Evolutionary conservation across 2,329 filamentous ascomycete species (phyloP), one percentile per base, ranked within the genome.

Genomic region (Talaromyces funiculosus): DNA sequence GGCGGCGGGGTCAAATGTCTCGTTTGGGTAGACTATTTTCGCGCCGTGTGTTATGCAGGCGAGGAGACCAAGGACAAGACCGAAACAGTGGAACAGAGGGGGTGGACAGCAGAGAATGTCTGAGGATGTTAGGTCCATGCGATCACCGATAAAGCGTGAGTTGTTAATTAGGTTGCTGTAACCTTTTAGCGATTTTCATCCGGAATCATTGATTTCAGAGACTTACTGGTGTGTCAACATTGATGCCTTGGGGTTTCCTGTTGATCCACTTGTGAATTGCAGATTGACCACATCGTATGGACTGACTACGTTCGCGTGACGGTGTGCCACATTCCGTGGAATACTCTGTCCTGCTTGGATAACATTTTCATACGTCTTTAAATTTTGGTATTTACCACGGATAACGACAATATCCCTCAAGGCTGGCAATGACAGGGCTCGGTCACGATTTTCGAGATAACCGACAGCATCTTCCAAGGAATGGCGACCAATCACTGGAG

Each of bases 81-180:
- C 90, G 69, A 93, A 93, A 77, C 89, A 93, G 77, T 94, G 90
- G 79, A 94, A 94, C 3, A 94, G 81, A 0, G 90, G 90, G 0
- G 90, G 90, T 3, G 90, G 90, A 71, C 90, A 94, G 78, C 90
- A 93, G 10, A 94, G 80, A 7, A 87, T 78, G 68, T 92, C 89
- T 49, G 80, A 77, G 2, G 83, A 75, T 0, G 84, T 86, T 16
- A 93, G 80, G 5, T 83, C 81, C 87, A 92, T 89, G 45, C 88
- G 83, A 72, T 90, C 87, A 58, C 88, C 89, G 54, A 88, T 87
- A 75, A 88, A 88, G 31, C 86, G 82, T 7, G 85, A 81, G 71
- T 88, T 88, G 71, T 89, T 88, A 67, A 86, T 68, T 3, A 75
- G 61, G 47, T 76, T 77, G 61, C 76, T 78, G n/a, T 51, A 12